These are phyloP conservation scores for Clarireedia hainanense DNA, from an alignment of 2,329 filamentous ascomycete species.

Conservation along the genomic window DNA sequence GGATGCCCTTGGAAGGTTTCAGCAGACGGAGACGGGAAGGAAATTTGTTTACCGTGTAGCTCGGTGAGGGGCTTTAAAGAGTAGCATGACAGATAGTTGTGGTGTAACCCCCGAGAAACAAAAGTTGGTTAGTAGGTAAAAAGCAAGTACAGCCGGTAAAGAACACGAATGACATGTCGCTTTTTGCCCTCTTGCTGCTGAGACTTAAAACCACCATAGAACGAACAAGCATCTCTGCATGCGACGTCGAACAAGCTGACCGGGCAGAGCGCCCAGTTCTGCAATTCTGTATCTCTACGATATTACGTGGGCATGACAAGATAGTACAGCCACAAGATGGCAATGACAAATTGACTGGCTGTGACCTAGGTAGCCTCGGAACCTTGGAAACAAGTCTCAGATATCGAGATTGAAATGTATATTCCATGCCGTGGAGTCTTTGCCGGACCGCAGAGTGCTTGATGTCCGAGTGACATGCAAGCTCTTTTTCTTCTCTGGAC, in stretches of 20 bases:
- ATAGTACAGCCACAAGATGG: slow-evolving; percentile 17
- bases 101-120: slow-evolving; percentile 5
- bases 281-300: slow-evolving; percentile 8
- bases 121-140: slow-evolving; percentile 11
- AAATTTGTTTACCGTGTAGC: slow-evolving; percentile 4
- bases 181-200: slow-evolving; percentile 3
- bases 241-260: slow-evolving; percentile 20
- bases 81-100: slow-evolving; percentile 14
- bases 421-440: slow-evolving; percentile 15
- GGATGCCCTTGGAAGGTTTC: slow-evolving; percentile 9
- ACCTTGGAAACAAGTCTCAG: slow-evolving; percentile 12
- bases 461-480: slow-evolving; percentile 10
- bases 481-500: not conserved
- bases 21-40: slow-evolving; percentile 9
- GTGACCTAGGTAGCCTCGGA: not conserved
- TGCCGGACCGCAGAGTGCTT: slow-evolving; percentile 19
- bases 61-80: slow-evolving; percentile 16
- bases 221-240: slow-evolving; percentile 18
- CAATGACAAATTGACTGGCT: slow-evolving; percentile 12
- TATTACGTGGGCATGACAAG: slow-evolving; percentile 8
- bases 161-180: slow-evolving; percentile 9
- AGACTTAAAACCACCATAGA: slow-evolving; percentile 7
- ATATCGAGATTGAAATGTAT: slow-evolving; percentile 5
- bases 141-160: slow-evolving; percentile 12
- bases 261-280: slow-evolving; percentile 9